Base-by-base conservation (phyloP, 2,329 filamentous ascomycete genomes). In the Sporothrix protearum region DNA sequence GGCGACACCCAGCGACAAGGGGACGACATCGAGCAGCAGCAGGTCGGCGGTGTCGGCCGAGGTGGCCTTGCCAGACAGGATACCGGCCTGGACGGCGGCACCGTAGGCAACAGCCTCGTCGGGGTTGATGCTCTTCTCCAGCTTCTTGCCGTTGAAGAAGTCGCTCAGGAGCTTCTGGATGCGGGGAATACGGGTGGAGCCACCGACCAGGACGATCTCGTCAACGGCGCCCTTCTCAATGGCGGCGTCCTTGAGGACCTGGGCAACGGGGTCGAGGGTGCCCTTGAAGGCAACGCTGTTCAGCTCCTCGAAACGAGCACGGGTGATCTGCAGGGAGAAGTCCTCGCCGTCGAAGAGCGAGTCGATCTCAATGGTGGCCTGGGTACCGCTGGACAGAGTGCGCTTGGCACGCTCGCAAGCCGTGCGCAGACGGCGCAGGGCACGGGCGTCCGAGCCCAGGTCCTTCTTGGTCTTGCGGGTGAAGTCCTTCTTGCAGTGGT, bases 71-170 rank as follows among this genome's bases (percentile, higher is more conserved):
- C 96, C 96, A 73, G 95, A 97, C 76, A 99, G 91, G 82, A 99
- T 97, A 90, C 94, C 96, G 77, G 96, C 96, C 87, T 99, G 96
- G 75, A 99, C 95, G 78, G 96, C 96, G 76, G 96, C 96, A 90
- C 96, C 96, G 85, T 97, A 97, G 78, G 96, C 96, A 80, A 99
- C 96, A 78, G 96, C 96, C 88, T 99, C 96, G 81, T 99, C 96
- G 79, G 96, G 96, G 90, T 99, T 99, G 87, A 98, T 98, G 88
- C 92, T 96, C 89, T 97, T 98, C 90, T 98, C 95, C 77, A 97
- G 93, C 92, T 99, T 97, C 93, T 99, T 99, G 85, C 94, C 94
- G 82, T 96, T 92, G 87, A 99, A 99, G 89, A 94, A 97, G 85
- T 99, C 96, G 86, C 91, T 94, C 77, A 99, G 91, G 77, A 99